Percentiles rank a stretch among this genome's conserved stretches.
These are phyloP conservation scores for Bondarzewia mesenterica DNA, from an alignment of 1,284 basidiomycete genomes.

Conservation along the genomic window DNA sequence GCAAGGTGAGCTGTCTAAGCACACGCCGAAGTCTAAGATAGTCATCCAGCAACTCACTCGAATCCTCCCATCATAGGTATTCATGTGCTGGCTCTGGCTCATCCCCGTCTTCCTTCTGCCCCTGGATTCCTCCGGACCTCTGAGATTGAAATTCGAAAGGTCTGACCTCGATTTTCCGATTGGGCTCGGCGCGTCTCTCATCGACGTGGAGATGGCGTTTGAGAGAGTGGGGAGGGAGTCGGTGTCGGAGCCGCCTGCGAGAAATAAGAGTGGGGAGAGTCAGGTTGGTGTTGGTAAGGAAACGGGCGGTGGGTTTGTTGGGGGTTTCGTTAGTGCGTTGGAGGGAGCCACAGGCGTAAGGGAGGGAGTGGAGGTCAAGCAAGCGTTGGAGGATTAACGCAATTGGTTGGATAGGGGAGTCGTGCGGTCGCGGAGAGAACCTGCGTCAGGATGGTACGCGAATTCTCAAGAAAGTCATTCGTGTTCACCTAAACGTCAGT, in stretches of 20 bases:
- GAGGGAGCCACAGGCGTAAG: not conserved
- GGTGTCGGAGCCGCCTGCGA: constrained; percentile 21
- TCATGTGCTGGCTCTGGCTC: constrained; percentile 80
- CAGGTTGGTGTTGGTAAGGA: constrained; percentile 12
- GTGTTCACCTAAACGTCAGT: no score
- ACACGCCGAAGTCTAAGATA: not conserved
- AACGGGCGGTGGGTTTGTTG: constrained; percentile 14
- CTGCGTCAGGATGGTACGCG: no score
- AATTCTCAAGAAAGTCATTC: no score
- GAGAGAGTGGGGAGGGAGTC: constrained; percentile 24
- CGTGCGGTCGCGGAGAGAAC: no score
- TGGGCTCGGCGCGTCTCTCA: constrained; percentile 56
- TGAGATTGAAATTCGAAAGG: constrained; percentile 35
- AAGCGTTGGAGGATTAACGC: constrained; percentile 1
- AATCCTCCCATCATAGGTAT: constrained; percentile 36
- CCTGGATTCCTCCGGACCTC: constrained; percentile 13
- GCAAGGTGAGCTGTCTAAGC: constrained; percentile 42
- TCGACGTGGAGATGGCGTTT: constrained; percentile 56
- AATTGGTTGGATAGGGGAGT: no score
- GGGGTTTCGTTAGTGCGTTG: constrained; percentile 19
- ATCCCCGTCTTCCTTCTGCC: constrained; percentile 76
- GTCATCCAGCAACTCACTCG: not conserved
- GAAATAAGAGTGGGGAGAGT: constrained; percentile 17
- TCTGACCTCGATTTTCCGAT: constrained; percentile 73
- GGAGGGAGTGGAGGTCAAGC: constrained; percentile 2